Base-by-base conservation (phyloP, 2,329 filamentous ascomycete genomes). In the Neonectria faginata region DNA sequence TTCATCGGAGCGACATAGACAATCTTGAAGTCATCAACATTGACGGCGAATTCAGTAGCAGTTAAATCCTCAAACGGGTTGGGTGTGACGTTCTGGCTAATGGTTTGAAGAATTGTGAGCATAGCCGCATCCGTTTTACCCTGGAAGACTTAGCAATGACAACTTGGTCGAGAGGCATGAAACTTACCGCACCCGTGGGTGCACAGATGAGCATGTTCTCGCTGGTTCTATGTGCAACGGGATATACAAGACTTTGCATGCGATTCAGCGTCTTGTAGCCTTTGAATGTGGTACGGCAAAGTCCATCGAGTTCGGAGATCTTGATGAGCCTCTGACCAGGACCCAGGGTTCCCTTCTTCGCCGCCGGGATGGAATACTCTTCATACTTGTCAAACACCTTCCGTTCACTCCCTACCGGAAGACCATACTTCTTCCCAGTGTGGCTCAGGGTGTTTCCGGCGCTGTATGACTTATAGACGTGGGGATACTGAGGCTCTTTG, bases 1-100 rank as follows among this genome's bases (percentile, higher is more conserved):
- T 99, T 99, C 97, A 99, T 99, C 0, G 96, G 97, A 1, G 97
- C 96, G 44, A 99, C 96, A 73, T 99, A 99, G 61, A 99, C 94
- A 72, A 99, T 95, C 80, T 99, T 98, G 86, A 98, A 97, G 72
- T 97, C 93, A 57, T 97, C 92, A 0, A 89, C 82, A 62, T 91
- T 86, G n/a, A 97, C 92, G 1, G 87, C 87, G 75, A 97, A 97
- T 42, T 97, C 92, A 0, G 86, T 89, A 0, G 91, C 89, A 58
- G 89, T 82, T 0, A 88, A 88, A 44, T 93, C 84, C 62, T 97
- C 92, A 10, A 91, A 84, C 0, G 94, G 95, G 70, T 89, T 94
- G 0, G 96, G 95, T 0, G 86, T 84, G 25, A 92, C 87, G 74
- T 98, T 95, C 77, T 97, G 94, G 2, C 92, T 89, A 62, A 99